Conservation (phyloP, 2,329 filamentous ascomycete genomes). For the Curvularia verruculosa region DNA sequence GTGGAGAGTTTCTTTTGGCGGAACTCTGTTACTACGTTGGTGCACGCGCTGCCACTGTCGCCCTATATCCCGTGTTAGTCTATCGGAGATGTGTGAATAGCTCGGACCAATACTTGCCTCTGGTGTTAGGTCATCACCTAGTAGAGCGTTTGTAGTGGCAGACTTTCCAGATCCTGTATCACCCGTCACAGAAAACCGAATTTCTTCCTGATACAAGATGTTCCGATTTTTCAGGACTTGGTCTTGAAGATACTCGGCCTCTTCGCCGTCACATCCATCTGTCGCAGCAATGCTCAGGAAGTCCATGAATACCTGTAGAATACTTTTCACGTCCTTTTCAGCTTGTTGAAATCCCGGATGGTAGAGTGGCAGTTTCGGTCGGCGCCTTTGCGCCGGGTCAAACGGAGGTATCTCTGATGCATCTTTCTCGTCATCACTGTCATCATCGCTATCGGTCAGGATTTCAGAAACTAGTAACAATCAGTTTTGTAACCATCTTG, state of each 20-base stretch:
- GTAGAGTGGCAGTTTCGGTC: conserved; percentile 22
- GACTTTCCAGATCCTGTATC: conserved; percentile 30
- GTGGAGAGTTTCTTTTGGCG: conserved; percentile 1
- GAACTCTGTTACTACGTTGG: conserved; percentile 21
- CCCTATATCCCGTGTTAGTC: conserved; percentile 7
- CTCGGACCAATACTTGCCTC: conserved; percentile 10
- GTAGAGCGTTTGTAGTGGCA: conserved; percentile 20
- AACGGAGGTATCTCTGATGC: conserved; percentile 2
- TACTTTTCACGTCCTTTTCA: not conserved
- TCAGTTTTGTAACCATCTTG: not conserved
- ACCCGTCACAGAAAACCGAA: conserved; percentile 22
- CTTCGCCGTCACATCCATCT: not conserved
- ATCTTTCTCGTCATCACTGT: conserved; percentile 6
- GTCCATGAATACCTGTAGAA: conserved; percentile 5
- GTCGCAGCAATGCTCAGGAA: not conserved
- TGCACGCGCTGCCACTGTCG: conserved; percentile 13
- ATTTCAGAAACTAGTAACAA: not conserved
- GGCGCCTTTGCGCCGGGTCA: conserved; percentile 15
- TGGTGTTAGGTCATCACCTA: conserved; percentile 17
- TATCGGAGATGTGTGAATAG: too few relatives aligned
- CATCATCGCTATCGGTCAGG: not conserved
- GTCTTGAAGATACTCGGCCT: conserved; percentile 10
- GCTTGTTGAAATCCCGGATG: conserved; percentile 20
- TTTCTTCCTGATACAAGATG: conserved; percentile 2
- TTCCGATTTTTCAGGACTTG: not conserved